A percentile compares a stretch with the other conserved stretches of the same genome.
Evolutionary conservation across 164 flowering plant genomes (phyloP).

Genomic region (Annona cherimola): DNA sequence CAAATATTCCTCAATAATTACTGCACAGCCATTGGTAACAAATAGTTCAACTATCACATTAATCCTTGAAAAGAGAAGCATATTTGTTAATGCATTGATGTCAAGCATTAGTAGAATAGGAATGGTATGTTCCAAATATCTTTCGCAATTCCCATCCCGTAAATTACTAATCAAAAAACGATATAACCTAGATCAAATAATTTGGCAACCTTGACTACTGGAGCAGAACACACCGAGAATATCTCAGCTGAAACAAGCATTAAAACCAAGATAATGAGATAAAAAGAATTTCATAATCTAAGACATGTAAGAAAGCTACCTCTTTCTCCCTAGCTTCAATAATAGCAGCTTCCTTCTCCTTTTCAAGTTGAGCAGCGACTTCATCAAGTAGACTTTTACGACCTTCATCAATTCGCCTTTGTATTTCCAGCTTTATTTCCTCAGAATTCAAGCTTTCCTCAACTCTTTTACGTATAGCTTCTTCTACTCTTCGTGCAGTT

Average conservation of each 20-base stretch:
- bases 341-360: conserved; percentile 75
- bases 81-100: too few relatives aligned
- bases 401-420: conserved; percentile 73
- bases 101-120: too few relatives aligned
- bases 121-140: too few relatives aligned
- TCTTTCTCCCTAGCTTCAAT: conserved; percentile 68
- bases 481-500: conserved; percentile 84
- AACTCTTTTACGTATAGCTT: conserved; percentile 70
- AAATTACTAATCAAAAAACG: too few relatives aligned
- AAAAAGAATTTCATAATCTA: neutral
- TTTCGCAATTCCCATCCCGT: too few relatives aligned
- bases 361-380: conserved; percentile 82
- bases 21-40: neutral
- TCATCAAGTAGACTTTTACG: conserved; percentile 65
- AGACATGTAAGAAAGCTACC: conserved; percentile 27
- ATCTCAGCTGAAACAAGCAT: neutral
- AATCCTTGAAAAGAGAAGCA: too few relatives aligned
- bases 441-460: conserved; percentile 77
- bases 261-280: neutral
- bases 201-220: neutral
- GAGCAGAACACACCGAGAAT: neutral
- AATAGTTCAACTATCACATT: neutral
- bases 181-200: neutral
- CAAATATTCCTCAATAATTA: neutral
- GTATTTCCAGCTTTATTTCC: conserved; percentile 64